Base-by-base conservation (phyloP, 2,329 filamentous ascomycete species). In the Aspergillus spinulosporus region DNA sequence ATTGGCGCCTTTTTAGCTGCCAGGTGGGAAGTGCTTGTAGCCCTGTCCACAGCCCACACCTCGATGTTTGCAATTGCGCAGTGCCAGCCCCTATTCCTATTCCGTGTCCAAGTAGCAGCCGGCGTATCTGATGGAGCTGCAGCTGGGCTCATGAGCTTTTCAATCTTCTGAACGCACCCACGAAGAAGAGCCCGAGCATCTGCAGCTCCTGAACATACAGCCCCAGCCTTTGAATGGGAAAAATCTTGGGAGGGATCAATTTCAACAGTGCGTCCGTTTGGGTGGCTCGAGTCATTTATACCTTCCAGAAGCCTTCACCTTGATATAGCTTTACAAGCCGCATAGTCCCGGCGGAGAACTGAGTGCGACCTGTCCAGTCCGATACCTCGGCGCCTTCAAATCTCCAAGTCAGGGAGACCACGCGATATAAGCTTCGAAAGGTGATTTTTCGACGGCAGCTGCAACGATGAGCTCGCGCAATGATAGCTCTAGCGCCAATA, bases 111-210 rank as follows among this genome's bases (percentile, higher is more conserved):
- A 6, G 32, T 40, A 37, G 39, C 21, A 21, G n/a, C 43, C 47
- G 31, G 40, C 49, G 36, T 53, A 48, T 56, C 52, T 37, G 15
- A 59, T 61, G 56, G 61, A 59, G 58, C 48, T 50, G 31, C 54
- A 43, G 37, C 31, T 59, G 53, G 56, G 42, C 52, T 31, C 43
- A 65, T 64, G 61, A 53, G 56, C 42, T 39, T 57, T 49, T 56
- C 44, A 34, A 52, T 54, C 34, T 58, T 51, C 49, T 63, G 51
- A 60, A 57, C 49, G 28, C 39, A 54, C 45, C 51, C 55, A 50
- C 47, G 34, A 36, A 55, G 53, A 52, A 50, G 56, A 54, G 21
- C 21, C 56, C 48, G 46, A 31, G 56, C 49, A 52, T 46, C 49
- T 57, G 54, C 45, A 56, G 51, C 49, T 57, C 43, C 46, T 39